These are phyloP conservation scores for Dipteronia dyeriana DNA, from an alignment of 345 rosid genomes.

Conservation along the genomic window DNA sequence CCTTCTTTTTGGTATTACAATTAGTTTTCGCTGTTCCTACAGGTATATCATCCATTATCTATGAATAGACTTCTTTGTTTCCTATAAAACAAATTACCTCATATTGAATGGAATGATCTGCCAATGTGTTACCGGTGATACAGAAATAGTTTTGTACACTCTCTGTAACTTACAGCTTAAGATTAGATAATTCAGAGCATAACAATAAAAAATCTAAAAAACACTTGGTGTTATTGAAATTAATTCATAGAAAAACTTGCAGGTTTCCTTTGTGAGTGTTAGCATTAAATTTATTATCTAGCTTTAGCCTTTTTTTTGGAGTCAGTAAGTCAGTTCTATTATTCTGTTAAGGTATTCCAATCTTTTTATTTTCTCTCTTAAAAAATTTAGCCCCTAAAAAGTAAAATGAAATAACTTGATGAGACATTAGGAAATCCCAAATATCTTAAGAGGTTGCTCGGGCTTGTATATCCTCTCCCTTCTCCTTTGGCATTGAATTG, in stretches of 20 bases:
- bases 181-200: not conserved
- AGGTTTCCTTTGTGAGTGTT: not conserved
- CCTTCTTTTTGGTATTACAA: not conserved
- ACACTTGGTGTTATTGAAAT: not conserved
- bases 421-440: not conserved
- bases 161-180: too few relatives aligned
- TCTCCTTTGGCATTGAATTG: constrained; percentile 2
- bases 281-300: not conserved
- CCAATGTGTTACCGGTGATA: too few relatives aligned
- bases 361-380: not conserved
- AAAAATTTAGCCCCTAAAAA: not conserved
- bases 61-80: too few relatives aligned
- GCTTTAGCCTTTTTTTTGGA: not conserved
- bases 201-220: not conserved
- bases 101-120: too few relatives aligned
- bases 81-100: too few relatives aligned
- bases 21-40: not conserved
- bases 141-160: too few relatives aligned
- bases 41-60: not conserved
- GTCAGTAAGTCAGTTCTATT: not conserved
- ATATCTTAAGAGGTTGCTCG: not conserved
- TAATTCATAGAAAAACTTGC: not conserved
- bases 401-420: not conserved
- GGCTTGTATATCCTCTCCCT: not conserved
- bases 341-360: not conserved